Evolutionary conservation across 331 rosid species (phyloP), one percentile per base, ranked within the genome.

Genomic region (Pyracantha coccinea): DNA sequence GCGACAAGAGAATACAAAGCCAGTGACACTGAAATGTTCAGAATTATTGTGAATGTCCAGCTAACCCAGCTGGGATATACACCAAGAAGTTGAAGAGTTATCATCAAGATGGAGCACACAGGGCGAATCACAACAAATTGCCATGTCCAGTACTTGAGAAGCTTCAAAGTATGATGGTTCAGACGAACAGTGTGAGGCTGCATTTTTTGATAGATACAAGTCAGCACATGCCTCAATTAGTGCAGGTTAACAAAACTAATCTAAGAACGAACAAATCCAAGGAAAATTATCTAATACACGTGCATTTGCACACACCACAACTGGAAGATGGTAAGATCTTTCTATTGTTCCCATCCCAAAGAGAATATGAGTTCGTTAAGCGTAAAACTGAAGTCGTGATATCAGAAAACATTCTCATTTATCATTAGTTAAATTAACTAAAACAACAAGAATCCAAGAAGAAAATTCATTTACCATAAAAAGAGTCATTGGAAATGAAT

Each of bases 131-230:
- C 85, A 54, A 81, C 85, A 72, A 81, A 81, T 32, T 81, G 81
- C 80, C 80, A 81, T 5, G 85, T 81, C 85, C 85, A 81, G 61
- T 55, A 38, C 59, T 81, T 81, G 78, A 81, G 85, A 75, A 81
- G 79, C 81, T 76, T 81, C 65, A 81, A 54, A 5, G 85, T 72
- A 19, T 81, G 41, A 66, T 76, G 85, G 68, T 81, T 81, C 71
- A 81, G 73, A 32, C 24, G 75, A 75, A 70, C 85, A 66, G 72
- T 57, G 29, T 11, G 75, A 71, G 81, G 85, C 81, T 81, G 81
- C 85, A 47, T 6, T 66, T 2, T 71, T 58, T 1, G 12, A 81
- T 19, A 76, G 62, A 13, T 21, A 50, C 41, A 52, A 59, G 47
- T 67, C 61, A 61, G 19, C 60, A 13, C 24, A 60, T 47, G 33